Evolutionary conservation across 2,329 filamentous ascomycete genomes (phyloP).

Genomic region (Dactylellina drechsleri): DNA sequence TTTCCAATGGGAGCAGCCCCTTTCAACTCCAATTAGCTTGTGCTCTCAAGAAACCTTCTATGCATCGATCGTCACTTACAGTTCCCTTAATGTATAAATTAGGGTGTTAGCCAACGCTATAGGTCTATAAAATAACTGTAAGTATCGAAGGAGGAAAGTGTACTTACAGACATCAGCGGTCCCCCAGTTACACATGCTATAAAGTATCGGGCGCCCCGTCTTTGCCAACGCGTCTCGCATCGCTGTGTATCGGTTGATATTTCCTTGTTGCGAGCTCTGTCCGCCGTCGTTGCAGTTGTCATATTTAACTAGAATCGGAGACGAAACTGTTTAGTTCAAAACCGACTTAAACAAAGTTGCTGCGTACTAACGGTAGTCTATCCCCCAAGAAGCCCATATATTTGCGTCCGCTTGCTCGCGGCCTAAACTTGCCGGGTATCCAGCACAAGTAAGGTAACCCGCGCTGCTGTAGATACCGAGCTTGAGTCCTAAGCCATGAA

Average conservation of each 20-base stretch:
- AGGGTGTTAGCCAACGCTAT: constrained; percentile 6
- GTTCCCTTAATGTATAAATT: constrained; percentile 14
- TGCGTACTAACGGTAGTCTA: constrained; percentile 23
- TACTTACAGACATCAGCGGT: constrained; percentile 59
- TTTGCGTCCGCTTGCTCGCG: constrained; percentile 55
- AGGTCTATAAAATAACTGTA: not conserved
- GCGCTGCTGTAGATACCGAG: constrained; percentile 58
- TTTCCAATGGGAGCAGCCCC: constrained; percentile 61
- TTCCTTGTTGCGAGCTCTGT: constrained; percentile 64
- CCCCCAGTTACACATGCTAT: constrained; percentile 62
- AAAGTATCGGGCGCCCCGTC: constrained; percentile 60
- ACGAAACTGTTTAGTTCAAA: not conserved
- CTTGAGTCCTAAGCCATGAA: constrained; percentile 53
- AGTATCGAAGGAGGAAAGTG: not conserved
- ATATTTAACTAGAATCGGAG: constrained; percentile 55
- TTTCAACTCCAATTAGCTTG: constrained; percentile 7
- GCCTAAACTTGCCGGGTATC: constrained; percentile 42
- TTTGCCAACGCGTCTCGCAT: constrained; percentile 61
- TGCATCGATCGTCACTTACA: constrained; percentile 14
- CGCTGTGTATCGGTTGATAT: constrained; percentile 59
- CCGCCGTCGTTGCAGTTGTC: constrained; percentile 64
- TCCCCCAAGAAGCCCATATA: constrained; percentile 40
- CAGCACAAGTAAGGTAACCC: constrained; percentile 37
- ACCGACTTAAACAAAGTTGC: not conserved
- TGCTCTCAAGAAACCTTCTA: not conserved